Evolutionary conservation across 495 filamentous ascomycete genomes (phyloP), one percentile per base, ranked within the genome.

Genomic region (Bacidia gigantensis): DNA sequence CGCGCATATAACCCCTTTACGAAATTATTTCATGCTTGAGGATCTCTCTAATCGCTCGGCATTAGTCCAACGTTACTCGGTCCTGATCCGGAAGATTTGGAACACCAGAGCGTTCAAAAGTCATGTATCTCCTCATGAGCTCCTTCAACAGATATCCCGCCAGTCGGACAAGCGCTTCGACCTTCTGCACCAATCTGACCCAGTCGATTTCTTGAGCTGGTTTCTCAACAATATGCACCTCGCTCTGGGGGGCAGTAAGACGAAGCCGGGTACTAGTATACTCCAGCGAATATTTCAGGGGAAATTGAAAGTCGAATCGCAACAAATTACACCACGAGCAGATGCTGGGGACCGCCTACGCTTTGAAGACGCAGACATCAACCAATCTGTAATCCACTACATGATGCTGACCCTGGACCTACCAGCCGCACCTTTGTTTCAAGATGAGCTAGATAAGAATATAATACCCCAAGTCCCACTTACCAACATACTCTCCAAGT

Each of bases 391-490:
- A 43, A 79, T 74, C 10, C 81, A 85, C 38, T 99, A 88, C 71
- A 72, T 95, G 53, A 83, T 97, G 50, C 74, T 99, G 17, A 97
- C 92, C 0, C 74, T 99, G 35, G 92, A 97, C 67, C 72, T 99
- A 2, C 92, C 92, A 0, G 74, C 93, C 0, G 87, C 89, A 17
- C 93, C 92, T 7, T 78, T 99, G n/a, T 99, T 99, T 72, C 88
- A 95, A 64, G 93, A 95, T 61, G 84, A 90, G 57, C 66, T 75
- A 49, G 83, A 89, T 58, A 78, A 83, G 65, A 96, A 94, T 64
- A 96, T 95, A 67, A 97, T 99, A 64, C 92, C 92, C 2, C 92
- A 96, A 61, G 81, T 97, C 7, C 87, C 90, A 0, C 77, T 99
- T 11, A 85, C 86, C n/a, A 81, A 76, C 26, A 82, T 98, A 56